Conservation (phyloP, 2,329 filamentous ascomycete genomes). For the Plenodomus biglobosus region DNA sequence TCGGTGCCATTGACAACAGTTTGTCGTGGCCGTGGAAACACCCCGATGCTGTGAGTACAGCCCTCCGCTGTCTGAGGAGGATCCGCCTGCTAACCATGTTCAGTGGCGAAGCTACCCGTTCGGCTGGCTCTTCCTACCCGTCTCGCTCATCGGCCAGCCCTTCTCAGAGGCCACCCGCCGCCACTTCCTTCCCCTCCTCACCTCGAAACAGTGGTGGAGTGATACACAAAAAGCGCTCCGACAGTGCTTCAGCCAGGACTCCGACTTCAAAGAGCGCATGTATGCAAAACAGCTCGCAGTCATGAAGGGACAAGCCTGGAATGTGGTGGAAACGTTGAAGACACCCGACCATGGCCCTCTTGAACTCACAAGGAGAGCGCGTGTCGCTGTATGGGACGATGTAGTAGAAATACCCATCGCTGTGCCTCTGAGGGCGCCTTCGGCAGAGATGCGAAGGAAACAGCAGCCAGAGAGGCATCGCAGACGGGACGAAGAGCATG, state of each 20-base stretch:
- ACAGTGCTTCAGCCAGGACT: conserved; percentile 84
- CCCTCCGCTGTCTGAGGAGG: background rate
- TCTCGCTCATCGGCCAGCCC: conserved; percentile 91
- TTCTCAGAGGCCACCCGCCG: conserved; percentile 92
- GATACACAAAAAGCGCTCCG: conserved; percentile 87
- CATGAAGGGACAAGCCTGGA: conserved; percentile 99
- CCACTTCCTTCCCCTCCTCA: conserved; percentile 93
- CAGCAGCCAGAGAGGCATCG: conserved; percentile 47
- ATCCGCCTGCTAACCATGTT: conserved; percentile 12
- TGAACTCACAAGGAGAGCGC: conserved; percentile 83
- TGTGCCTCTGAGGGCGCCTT: conserved; percentile 82
- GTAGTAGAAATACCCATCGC: conserved; percentile 94
- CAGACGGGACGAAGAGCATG: conserved; percentile 57
- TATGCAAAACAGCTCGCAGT: conserved; percentile 97
- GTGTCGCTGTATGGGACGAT: conserved; percentile 98
- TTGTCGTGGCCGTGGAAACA: conserved; percentile 99
- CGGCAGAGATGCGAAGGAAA: conserved; percentile 77
- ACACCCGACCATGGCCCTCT: conserved; percentile 88
- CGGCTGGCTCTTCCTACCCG: conserved; percentile 95
- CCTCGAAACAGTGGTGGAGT: conserved; percentile 95
- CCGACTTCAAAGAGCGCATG: conserved; percentile 98
- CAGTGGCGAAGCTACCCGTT: conserved; percentile 88
- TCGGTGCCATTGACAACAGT: conserved; percentile 97
- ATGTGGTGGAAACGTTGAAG: conserved; percentile 96
- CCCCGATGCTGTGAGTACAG: conserved; percentile 71